Evolutionary conservation across 306 rosid species (phyloP).

Genomic region (Astragalus membranaceus): DNA sequence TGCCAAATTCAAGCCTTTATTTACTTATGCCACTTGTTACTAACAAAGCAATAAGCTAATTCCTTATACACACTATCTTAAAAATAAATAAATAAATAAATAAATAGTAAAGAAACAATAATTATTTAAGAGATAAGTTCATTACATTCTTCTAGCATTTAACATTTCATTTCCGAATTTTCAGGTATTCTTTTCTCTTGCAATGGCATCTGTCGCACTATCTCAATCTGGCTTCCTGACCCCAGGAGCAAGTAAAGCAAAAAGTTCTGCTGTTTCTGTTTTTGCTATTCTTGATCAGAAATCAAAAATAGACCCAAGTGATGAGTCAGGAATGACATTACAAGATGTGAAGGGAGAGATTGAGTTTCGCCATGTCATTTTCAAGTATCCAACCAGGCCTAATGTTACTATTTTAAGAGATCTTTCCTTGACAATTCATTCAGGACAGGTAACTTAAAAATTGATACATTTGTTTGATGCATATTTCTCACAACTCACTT

Average conservation of each 20-base stretch:
- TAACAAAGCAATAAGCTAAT: neutral
- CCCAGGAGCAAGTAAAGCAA: constrained; percentile 53
- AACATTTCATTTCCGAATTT: neutral
- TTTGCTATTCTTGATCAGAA: constrained; percentile 61
- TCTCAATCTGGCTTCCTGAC: constrained; percentile 48
- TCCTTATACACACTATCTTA: neutral
- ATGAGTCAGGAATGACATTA: constrained; percentile 37
- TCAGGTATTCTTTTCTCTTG: constrained; percentile 65
- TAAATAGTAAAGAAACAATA: neutral
- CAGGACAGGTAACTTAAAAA: constrained; percentile 50
- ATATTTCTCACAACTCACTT: neutral
- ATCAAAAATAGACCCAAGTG: constrained; percentile 52
- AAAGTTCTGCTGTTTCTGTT: constrained; percentile 51
- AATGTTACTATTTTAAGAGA: constrained; percentile 48
- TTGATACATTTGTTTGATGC: neutral
- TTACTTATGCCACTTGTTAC: neutral
- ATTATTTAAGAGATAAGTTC: neutral
- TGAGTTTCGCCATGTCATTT: constrained; percentile 47
- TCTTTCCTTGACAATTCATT: constrained; percentile 52
- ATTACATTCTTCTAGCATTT: neutral
- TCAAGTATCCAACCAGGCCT: constrained; percentile 69
- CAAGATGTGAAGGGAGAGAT: constrained; percentile 58
- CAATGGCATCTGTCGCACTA: constrained; percentile 47
- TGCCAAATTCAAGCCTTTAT: neutral
- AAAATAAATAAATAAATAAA: neutral